Evolutionary conservation across 768 basidiomycete species (phyloP).

Genomic region (Cytidiella melzeri): DNA sequence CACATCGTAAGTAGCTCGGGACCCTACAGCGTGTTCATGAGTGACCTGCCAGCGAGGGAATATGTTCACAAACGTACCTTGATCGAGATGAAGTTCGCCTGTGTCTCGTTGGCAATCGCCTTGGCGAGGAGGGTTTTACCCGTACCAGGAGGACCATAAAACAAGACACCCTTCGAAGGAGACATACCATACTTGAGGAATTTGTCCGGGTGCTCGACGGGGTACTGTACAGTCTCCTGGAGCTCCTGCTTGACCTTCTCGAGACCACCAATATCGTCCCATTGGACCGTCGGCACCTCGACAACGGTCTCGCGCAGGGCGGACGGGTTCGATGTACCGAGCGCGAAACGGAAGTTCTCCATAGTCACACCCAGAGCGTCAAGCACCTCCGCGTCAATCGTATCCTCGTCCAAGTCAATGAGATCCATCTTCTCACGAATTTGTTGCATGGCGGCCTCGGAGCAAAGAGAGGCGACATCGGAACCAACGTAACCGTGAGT

Average conservation of each 20-base stretch:
- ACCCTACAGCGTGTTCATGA: constrained; percentile 42
- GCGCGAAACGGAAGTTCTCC: constrained; percentile 99
- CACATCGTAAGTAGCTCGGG: constrained; percentile 99
- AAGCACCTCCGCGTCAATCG: constrained; percentile 98
- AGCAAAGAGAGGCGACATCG: constrained; percentile 94
- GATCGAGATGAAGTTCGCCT: constrained; percentile 99
- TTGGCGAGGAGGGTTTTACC: constrained; percentile 99
- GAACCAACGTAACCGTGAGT: constrained; percentile 99
- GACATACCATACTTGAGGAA: constrained; percentile 99
- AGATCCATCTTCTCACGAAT: constrained; percentile 99
- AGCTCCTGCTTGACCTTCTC: constrained; percentile 99
- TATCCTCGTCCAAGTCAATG: constrained; percentile 94
- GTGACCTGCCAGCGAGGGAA: background rate
- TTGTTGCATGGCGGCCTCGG: constrained; percentile 99
- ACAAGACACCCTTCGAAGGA: constrained; percentile 97
- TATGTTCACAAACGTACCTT: constrained; percentile 47
- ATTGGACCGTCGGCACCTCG: constrained; percentile 96
- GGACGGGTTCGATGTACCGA: constrained; percentile 95
- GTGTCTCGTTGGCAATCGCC: constrained; percentile 99
- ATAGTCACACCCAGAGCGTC: constrained; percentile 99
- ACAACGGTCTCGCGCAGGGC: constrained; percentile 99
- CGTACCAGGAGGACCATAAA: constrained; percentile 99
- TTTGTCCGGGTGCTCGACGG: constrained; percentile 99
- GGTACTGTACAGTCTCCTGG: constrained; percentile 99
- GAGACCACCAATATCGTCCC: constrained; percentile 99